Conservation (phyloP, 2,329 filamentous ascomycete species). For the Trichoderma atrobrunneum region DNA sequence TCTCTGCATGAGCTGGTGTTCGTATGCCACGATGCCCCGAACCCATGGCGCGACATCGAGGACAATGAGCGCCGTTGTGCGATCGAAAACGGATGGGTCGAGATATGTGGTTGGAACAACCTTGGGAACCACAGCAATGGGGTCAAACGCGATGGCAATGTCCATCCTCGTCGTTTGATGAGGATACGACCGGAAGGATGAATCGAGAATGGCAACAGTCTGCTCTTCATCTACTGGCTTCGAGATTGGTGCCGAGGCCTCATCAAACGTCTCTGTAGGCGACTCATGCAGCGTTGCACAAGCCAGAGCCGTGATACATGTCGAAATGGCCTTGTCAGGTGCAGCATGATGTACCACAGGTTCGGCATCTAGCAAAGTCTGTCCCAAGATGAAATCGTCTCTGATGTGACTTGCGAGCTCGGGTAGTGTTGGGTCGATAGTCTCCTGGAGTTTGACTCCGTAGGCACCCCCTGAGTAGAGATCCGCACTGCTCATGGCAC, state of each 20-base stretch:
- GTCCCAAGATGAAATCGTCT: conserved; percentile 52
- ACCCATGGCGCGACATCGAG: conserved; percentile 86
- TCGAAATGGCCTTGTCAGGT: conserved; percentile 29
- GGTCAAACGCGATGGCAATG: conserved; percentile 58
- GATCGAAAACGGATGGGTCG: conserved; percentile 73
- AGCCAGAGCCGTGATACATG: conserved; percentile 29
- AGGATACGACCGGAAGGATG: conserved; percentile 32
- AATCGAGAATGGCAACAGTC: conserved; percentile 38
- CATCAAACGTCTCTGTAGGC: background rate
- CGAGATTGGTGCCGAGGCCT: conserved; percentile 18
- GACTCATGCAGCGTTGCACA: background rate
- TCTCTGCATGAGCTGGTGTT: conserved; percentile 67
- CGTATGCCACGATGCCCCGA: conserved; percentile 77
- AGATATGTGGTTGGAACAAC: conserved; percentile 41
- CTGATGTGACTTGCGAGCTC: conserved; percentile 45
- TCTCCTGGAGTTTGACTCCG: conserved; percentile 44
- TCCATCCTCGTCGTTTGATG: conserved; percentile 47
- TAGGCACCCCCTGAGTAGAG: conserved; percentile 51
- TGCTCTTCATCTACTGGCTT: conserved; percentile 33
- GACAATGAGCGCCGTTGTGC: conserved; percentile 61
- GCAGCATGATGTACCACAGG: conserved; percentile 31
- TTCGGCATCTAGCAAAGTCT: conserved; percentile 47
- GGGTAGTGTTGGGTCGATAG: conserved; percentile 63
- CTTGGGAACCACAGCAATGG: conserved; percentile 53
- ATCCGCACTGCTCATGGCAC: conserved; percentile 65